Percentiles rank a stretch among this genome's conserved stretches.
Evolutionary conservation across 1,139 yeast genomes (phyloP).

Genomic region (Hanseniaspora uvarum): DNA sequence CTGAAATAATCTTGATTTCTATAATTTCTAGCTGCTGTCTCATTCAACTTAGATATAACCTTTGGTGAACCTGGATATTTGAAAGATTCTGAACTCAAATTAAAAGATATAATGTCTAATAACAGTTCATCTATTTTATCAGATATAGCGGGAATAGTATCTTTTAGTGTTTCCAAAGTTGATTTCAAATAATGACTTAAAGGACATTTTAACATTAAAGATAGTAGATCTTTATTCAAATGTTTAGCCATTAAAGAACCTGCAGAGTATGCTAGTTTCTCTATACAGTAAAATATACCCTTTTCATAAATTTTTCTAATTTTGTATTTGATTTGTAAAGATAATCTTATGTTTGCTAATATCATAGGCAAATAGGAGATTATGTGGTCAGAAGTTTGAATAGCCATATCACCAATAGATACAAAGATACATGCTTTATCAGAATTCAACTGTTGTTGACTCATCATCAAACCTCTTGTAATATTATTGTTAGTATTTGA

Average conservation of each 20-base stretch:
- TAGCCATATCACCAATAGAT: conserved; percentile 79
- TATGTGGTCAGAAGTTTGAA: conserved; percentile 76
- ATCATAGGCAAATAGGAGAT: conserved; percentile 83
- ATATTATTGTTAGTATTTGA: conserved; percentile 21
- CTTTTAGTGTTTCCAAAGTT: conserved; percentile 57
- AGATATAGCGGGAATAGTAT: conserved; percentile 70
- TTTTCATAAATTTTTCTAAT: conserved; percentile 68
- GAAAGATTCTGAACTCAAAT: conserved; percentile 73
- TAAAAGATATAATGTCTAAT: conserved; percentile 60
- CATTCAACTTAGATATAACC: conserved; percentile 45
- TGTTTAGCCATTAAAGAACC: conserved; percentile 94
- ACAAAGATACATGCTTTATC: conserved; percentile 70
- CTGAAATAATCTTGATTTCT: conserved; percentile 62
- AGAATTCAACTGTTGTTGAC: conserved; percentile 18
- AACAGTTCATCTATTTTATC: conserved; percentile 61
- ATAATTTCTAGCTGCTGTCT: conserved; percentile 61
- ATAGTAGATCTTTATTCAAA: conserved; percentile 69
- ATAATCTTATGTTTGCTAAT: conserved; percentile 72
- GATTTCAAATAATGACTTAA: conserved; percentile 70
- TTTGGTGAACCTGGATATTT: conserved; percentile 85
- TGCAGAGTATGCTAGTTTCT: conserved; percentile 75
- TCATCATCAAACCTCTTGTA: conserved; percentile 11
- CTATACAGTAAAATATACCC: conserved; percentile 80
- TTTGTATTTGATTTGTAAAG: conserved; percentile 59
- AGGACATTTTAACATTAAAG: conserved; percentile 71